Conservation (phyloP, 345 rosid species). For the Isatis tinctoria region DNA sequence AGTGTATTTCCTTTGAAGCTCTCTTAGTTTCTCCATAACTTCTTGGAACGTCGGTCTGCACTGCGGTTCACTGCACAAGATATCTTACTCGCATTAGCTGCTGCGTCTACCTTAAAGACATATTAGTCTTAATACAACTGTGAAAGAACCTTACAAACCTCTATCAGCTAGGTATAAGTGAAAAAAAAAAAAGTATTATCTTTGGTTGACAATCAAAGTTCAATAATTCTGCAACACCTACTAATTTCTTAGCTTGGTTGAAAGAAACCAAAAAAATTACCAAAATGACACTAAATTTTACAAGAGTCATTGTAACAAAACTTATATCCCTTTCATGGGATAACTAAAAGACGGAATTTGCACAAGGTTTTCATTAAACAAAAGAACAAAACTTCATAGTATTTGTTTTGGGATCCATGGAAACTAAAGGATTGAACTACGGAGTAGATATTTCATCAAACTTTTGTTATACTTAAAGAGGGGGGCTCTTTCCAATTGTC, state of each 20-base stretch:
- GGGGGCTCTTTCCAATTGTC: neutral
- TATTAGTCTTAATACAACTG: neutral
- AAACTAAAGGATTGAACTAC: neutral
- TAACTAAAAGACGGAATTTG: neutral
- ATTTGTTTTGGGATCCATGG: neutral
- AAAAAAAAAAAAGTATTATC: neutral
- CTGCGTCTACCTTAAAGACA: neutral
- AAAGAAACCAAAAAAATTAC: no score
- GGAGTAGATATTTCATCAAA: neutral
- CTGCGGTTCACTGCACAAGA: conserved; percentile 62
- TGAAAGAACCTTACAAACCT: neutral
- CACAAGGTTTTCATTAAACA: neutral
- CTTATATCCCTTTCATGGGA: neutral
- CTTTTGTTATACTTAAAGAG: neutral
- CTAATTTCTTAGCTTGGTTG: neutral
- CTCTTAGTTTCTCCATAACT: conserved; percentile 71
- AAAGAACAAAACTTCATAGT: neutral
- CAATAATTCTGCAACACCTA: neutral
- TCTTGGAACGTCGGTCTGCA: conserved; percentile 84
- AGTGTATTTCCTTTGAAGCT: conserved; percentile 63
- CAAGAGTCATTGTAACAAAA: neutral
- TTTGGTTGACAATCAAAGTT: neutral
- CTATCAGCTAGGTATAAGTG: neutral
- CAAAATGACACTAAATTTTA: neutral
- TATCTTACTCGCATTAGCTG: conserved; percentile 14